Base-by-base conservation (phyloP, 1,284 basidiomycete species). In the Fomitopsis betulina region DNA sequence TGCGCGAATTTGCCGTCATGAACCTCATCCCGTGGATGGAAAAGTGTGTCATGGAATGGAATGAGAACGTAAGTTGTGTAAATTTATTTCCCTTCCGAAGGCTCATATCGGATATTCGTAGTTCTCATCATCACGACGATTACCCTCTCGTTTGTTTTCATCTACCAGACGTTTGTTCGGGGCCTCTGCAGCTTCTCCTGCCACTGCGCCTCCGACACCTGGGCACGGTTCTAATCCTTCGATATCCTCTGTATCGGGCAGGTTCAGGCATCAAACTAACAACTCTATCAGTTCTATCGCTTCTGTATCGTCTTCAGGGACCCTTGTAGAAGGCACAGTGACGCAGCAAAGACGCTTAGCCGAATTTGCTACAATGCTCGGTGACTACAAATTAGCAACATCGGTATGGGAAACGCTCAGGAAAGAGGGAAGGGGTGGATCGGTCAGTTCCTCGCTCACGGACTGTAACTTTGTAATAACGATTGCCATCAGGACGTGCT, bases 1-100 rank as follows among this genome's bases (percentile, higher is more conserved):
- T 94, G 6, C 84, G 96, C 47, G 96, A 98, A 70, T 89, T 98
- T 64, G 83, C 94, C 2, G 87, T 90, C 4, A 94, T 94, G 84
- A 95, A 91, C 66, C 76, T 99, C 37, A 75, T 98, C 3, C 96
- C 96, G 0, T 98, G 92, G 89, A 95, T 99, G 93, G 96, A 99
- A 75, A 91, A 91, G 64, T 89, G 87, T 67, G 89, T 97, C 1
- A 70, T 94, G 50, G 93, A 97, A 59, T 97, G 94, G 91, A 97
- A 97, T 70, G 96, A 99, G 76, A 82, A 82, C 62, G 90, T 91
- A 67, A 61, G 78, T 67, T 12, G 54, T 21, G 5, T 15, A 15
- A 47, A 39, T 25, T 39, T 40, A 13, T 32, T n/a, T 47, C 45
- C 19, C 49, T 47, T 51, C n/a, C 32, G 40, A 35, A 27, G 2